Base-by-base conservation (phyloP, 805 yeast genomes). In the Lipomyces japonicus region DNA sequence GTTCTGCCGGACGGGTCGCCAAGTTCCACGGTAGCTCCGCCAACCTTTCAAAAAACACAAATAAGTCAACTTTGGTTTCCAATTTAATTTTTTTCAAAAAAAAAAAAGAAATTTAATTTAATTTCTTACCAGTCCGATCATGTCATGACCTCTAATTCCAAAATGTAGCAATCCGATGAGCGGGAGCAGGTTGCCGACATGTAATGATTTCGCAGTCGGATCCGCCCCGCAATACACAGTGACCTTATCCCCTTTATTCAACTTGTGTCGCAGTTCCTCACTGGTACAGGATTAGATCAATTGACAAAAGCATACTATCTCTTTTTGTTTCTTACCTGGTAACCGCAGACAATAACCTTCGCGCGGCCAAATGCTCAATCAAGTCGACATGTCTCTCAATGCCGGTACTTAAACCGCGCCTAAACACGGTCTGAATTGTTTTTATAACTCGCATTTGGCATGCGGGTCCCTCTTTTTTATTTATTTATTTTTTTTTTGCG, bases 1-100 rank as follows among this genome's bases (percentile, higher is more conserved):
- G 76, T 71, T 59, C 96, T 75, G 0, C 97, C 98, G 46, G 96
- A 86, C 5, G 98, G 98, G 66, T 93, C 98, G 5, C 98, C 98
- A 1, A 93, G 95, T 10, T 78, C 77, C 6, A 96, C 97, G 0
- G 98, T 93, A 4, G 97, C 98, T 22, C 95, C 95, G 18, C 96
- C 96, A 16, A 59, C 48, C 60, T 56, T 21, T 10, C 18, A 14
- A 23, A 12, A 9, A 34, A 14, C 16, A 12, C n/a, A 36, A 16
- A n/a, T 35, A 10, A 47, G 46, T 23, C 53, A 28, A n/a, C n/a
- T n/a, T n/a, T n/a, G n/a, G n/a, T n/a, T n/a, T n/a, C n/a, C n/a
- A n/a, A n/a, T n/a, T n/a, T n/a, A n/a, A n/a, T n/a, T n/a, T n/a
- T n/a, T n/a, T n/a, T n/a, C n/a, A 12, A 30, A 12, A n/a, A n/a